Evolutionary conservation across 2,329 filamentous ascomycete species (phyloP).

Genomic region (Pseudopithomyces chartarum): DNA sequence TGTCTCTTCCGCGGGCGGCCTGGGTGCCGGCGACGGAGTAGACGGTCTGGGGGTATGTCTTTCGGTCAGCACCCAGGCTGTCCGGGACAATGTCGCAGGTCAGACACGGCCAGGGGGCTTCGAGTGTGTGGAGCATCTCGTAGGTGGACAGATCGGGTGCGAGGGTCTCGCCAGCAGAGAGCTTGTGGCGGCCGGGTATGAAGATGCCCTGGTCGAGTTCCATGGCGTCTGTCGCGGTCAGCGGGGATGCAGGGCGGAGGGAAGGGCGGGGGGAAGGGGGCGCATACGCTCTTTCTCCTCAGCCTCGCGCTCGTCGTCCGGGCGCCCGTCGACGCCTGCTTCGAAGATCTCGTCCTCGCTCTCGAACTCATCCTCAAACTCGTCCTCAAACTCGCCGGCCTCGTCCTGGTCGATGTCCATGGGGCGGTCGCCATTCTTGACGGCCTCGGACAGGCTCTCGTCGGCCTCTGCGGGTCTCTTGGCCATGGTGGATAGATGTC

Average conservation of each 20-base stretch:
- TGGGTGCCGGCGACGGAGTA: constrained; percentile 96
- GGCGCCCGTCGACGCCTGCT: constrained; percentile 89
- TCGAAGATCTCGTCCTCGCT: constrained; percentile 92
- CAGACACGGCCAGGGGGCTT: constrained; percentile 94
- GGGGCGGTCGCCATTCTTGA: constrained; percentile 67
- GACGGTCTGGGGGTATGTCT: constrained; percentile 91
- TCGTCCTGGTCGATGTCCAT: constrained; percentile 56
- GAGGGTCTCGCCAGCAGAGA: constrained; percentile 88
- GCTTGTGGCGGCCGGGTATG: constrained; percentile 90
- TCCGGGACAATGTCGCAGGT: constrained; percentile 94
- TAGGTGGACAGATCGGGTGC: constrained; percentile 93
- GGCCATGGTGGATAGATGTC: constrained; percentile 57
- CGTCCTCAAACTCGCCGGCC: constrained; percentile 83
- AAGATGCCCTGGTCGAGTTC: constrained; percentile 93
- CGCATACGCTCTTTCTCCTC: constrained; percentile 74
- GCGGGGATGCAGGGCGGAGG: not conserved
- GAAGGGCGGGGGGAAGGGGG: not conserved
- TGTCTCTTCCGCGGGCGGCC: constrained; percentile 73
- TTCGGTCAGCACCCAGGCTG: constrained; percentile 83
- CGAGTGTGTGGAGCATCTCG: constrained; percentile 94
- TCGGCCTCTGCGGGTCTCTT: constrained; percentile 63
- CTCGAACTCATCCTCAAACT: constrained; percentile 91
- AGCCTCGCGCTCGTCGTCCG: constrained; percentile 88
- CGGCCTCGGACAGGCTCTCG: constrained; percentile 55
- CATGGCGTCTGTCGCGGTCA: constrained; percentile 68